These are phyloP conservation scores for Bipolaris sorokiniana DNA, from an alignment of 2,329 filamentous ascomycete species.

Conservation along the genomic window DNA sequence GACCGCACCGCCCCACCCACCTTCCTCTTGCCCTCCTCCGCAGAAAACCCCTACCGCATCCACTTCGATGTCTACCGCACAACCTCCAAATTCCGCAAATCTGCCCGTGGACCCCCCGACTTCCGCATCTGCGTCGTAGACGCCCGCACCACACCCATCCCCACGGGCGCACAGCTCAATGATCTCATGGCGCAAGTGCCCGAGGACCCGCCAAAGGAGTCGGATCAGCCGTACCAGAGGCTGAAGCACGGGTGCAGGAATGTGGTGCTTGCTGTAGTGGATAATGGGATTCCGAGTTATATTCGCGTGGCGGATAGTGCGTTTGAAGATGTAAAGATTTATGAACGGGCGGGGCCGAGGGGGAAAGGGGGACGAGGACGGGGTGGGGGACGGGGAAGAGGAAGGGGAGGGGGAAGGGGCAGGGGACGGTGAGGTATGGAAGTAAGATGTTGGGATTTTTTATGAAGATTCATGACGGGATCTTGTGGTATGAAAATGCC, in stretches of 20 bases:
- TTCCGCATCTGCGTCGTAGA: conserved; percentile 85
- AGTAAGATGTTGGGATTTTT: neutral
- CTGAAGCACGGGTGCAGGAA: conserved; percentile 85
- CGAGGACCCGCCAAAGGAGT: conserved; percentile 65
- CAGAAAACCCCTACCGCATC: conserved; percentile 68
- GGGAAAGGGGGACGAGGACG: conserved; percentile 48
- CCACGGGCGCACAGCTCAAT: conserved; percentile 73
- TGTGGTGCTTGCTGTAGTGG: conserved; percentile 85
- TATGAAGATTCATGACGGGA: neutral
- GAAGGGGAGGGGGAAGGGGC: conserved; percentile 30
- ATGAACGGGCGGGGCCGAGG: conserved; percentile 53
- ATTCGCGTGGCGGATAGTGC: conserved; percentile 79
- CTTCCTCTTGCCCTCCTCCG: conserved; percentile 38
- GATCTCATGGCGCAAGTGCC: conserved; percentile 76
- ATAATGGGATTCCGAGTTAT: conserved; percentile 89
- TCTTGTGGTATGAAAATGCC: neutral
- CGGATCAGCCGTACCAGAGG: conserved; percentile 69
- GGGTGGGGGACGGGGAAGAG: conserved; percentile 53
- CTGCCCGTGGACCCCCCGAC: conserved; percentile 77
- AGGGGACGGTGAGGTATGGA: conserved; percentile 15
- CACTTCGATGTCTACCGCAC: conserved; percentile 86
- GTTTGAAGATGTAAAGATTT: conserved; percentile 74
- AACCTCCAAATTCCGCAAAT: conserved; percentile 71
- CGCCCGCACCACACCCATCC: conserved; percentile 72
- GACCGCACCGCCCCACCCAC: conserved; percentile 58